Evolutionary conservation across 495 filamentous ascomycete species (phyloP), one percentile per base, ranked within the genome.

Genomic region (Aspergillus cristatus): DNA sequence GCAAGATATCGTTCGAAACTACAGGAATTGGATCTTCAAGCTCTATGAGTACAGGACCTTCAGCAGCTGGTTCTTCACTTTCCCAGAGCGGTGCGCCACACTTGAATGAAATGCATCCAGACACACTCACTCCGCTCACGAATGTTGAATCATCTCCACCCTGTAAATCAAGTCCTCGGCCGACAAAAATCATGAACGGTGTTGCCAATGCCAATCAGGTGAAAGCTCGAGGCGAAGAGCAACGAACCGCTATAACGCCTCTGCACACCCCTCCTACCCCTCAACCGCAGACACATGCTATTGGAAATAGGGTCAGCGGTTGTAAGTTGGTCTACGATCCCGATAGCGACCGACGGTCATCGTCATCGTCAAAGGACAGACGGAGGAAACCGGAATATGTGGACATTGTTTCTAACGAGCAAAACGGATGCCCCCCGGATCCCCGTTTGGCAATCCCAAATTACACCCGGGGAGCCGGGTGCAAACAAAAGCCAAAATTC

Each of bases 321-420:
- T 69, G 67, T 47, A 85, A 72, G 56, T 71, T 76, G 46, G 72
- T 70, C 48, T 86, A 82, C 65, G 87, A 94, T 61, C 86, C 86
- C 25, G 72, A 79, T 42, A 62, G 76, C 34, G 82, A 85, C 54
- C 67, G 64, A 38, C 76, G 73, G 43, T 56, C 75, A 38, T 57
- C 20, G 20, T 24, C 70, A 28, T 67, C n/a, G n/a, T n/a, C 64
- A 32, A 73, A 72, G 50, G 77, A 84, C 28, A 82, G 78, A 51
- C 78, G 75, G 45, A 81, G 74, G 46, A 83, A 84, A 60, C 70
- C 75, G 29, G 74, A 74, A 58, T 89, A 84, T 50, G 74, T 75
- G 58, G 70, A 83, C 48, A 84, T 90, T 60, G 71, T 79, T 39
- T 47, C 55, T 45, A 62, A 65, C 46, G 61, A 78, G 60, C 75